Evolutionary conservation across 768 basidiomycete genomes (phyloP).

Genomic region (Cantharellus cinnabarinus): DNA sequence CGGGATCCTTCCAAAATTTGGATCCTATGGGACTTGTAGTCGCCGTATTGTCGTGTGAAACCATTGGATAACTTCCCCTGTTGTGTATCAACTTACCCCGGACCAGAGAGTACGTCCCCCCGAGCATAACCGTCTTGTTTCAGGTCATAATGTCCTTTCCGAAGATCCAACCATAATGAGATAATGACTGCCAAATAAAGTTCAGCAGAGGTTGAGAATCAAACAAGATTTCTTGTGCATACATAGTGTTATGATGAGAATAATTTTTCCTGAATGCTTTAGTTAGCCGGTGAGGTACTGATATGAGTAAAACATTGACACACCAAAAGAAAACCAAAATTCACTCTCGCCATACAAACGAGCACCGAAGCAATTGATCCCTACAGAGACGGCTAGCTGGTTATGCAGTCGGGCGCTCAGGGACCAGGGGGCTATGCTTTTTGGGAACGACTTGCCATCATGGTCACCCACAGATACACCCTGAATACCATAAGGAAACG

Average conservation of each 20-base stretch:
- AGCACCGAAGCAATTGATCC: slow-evolving; percentile 1
- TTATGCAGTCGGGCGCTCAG: background rate
- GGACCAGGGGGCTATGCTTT: too few species aligned
- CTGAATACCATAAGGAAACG: too few species aligned
- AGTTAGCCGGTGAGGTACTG: background rate
- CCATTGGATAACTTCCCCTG: slow-evolving; percentile 1
- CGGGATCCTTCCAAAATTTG: background rate
- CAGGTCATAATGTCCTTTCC: too few species aligned
- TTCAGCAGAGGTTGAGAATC: background rate
- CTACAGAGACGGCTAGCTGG: background rate
- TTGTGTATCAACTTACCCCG: background rate
- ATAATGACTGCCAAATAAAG: background rate
- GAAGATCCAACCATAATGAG: too few species aligned
- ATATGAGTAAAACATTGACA: background rate
- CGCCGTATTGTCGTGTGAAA: background rate
- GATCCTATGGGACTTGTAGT: background rate
- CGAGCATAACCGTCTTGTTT: background rate
- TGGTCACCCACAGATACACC: too few species aligned
- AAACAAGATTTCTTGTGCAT: background rate
- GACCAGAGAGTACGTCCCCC: background rate
- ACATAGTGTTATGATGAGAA: slow-evolving; percentile 13
- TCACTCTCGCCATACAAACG: slow-evolving; percentile 9
- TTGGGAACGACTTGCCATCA: too few species aligned
- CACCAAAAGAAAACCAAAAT: slow-evolving; percentile 12
- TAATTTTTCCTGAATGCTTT: slow-evolving; percentile 11